Conservation (phyloP, 2,329 filamentous ascomycete species). For the Fusarium sarcochroum region DNA sequence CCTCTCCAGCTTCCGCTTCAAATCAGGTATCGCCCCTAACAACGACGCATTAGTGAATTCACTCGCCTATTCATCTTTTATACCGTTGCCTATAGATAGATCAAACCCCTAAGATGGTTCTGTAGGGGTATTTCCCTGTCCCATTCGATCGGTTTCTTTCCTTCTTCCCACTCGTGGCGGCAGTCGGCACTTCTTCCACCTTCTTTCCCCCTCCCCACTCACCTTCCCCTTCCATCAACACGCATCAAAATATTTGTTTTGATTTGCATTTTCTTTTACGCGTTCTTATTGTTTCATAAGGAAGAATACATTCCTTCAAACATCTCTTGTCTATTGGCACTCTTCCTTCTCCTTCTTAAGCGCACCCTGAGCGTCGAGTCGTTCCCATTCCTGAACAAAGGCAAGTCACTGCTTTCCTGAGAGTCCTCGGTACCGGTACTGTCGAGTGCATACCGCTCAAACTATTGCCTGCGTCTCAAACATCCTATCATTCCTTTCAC, state of each 20-base stretch:
- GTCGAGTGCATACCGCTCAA: neutral
- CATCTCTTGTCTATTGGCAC: neutral
- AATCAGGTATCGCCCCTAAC: neutral
- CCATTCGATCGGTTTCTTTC: neutral
- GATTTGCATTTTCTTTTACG: neutral
- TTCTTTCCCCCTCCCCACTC: slow-evolving; percentile 1
- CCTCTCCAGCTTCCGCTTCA: neutral
- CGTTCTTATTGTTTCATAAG: neutral
- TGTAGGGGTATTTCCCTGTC: neutral
- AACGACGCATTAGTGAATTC: slow-evolving; percentile 1
- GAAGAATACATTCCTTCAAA: neutral
- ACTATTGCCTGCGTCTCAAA: neutral
- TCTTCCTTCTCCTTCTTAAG: neutral
- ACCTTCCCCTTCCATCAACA: slow-evolving; percentile 1
- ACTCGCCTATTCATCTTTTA: slow-evolving; percentile 2
- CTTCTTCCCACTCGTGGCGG: neutral
- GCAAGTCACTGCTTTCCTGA: slow-evolving; percentile 1
- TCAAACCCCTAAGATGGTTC: neutral
- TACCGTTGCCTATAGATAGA: neutral
- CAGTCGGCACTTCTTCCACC: slow-evolving; percentile 4
- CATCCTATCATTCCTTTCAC: neutral
- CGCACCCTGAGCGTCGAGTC: neutral
- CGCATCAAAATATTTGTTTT: slow-evolving; percentile 1
- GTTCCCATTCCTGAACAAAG: neutral
- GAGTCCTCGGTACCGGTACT: neutral